Percentiles rank a stretch among this genome's conserved stretches.
phyloP scores from a whole-genome alignment of 2,329 filamentous ascomycete species.

The Dactylellina haptotyla region DNA sequence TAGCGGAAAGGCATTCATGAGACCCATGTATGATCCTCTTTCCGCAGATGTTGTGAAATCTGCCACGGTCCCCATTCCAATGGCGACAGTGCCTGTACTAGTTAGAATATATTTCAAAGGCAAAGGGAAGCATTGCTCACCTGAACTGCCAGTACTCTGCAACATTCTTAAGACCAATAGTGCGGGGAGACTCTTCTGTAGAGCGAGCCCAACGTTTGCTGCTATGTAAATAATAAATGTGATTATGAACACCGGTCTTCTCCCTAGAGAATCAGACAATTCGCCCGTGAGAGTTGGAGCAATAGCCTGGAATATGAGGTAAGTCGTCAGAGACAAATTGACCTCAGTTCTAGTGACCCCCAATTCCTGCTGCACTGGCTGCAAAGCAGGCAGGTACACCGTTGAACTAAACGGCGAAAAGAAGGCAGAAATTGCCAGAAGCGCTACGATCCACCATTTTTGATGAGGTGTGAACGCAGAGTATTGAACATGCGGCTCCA shows the following conservation, averaged over 20 bases:
- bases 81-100: slow-evolving; percentile 71
- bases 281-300: slow-evolving; percentile 71
- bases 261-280: slow-evolving; percentile 70
- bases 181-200: slow-evolving; percentile 69
- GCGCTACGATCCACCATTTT: slow-evolving; percentile 40
- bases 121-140: neutral
- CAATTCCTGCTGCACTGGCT: slow-evolving; percentile 65
- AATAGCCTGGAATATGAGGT: slow-evolving; percentile 70
- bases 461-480: slow-evolving; percentile 26
- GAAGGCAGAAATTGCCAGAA: slow-evolving; percentile 42
- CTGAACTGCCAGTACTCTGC: slow-evolving; percentile 72
- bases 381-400: slow-evolving; percentile 69
- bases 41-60: slow-evolving; percentile 76
- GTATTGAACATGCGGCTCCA: slow-evolving; percentile 8
- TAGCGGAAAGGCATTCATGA: slow-evolving; percentile 70
- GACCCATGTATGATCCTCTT: slow-evolving; percentile 77
- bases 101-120: neutral
- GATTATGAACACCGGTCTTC: slow-evolving; percentile 71
- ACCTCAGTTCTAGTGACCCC: slow-evolving; percentile 62
- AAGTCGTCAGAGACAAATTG: slow-evolving; percentile 69
- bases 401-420: slow-evolving; percentile 57
- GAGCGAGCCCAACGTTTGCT: slow-evolving; percentile 70
- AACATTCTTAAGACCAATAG: slow-evolving; percentile 71
- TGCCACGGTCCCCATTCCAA: slow-evolving; percentile 76
- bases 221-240: slow-evolving; percentile 69